These are phyloP conservation scores for Hypoxylon cercidicola DNA, from an alignment of 495 filamentous ascomycete species.

Conservation along the genomic window DNA sequence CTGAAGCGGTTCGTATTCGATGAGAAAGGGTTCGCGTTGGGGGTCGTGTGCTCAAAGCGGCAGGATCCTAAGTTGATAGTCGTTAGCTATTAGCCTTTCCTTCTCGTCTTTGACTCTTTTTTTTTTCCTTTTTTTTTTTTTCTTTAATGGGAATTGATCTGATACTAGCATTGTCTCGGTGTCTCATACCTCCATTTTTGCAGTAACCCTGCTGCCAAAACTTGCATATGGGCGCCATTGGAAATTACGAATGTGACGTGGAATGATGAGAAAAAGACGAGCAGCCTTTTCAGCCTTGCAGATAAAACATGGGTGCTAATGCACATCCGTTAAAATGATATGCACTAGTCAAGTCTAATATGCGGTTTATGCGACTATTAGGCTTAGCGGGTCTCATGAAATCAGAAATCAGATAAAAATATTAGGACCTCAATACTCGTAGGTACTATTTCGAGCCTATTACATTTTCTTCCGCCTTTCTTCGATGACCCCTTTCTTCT, in stretches of 20 bases:
- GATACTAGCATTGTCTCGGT: too few relatives aligned
- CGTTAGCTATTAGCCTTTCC: constrained; percentile 1
- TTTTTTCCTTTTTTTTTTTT: background rate
- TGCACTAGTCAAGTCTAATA: too few relatives aligned
- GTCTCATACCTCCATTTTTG: constrained; percentile 69
- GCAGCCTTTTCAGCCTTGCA: background rate
- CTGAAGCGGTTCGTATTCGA: constrained; percentile 50
- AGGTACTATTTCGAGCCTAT: too few relatives aligned
- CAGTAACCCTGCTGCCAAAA: constrained; percentile 80
- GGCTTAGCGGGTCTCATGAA: too few relatives aligned
- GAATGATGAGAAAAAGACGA: background rate
- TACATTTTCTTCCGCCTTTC: too few relatives aligned
- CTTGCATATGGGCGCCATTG: constrained; percentile 64
- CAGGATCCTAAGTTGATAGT: constrained; percentile 48
- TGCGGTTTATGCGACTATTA: too few relatives aligned
- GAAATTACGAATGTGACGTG: background rate
- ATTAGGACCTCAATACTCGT: too few relatives aligned
- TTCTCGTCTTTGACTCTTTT: background rate
- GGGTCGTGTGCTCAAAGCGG: constrained; percentile 57
- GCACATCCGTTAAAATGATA: too few relatives aligned
- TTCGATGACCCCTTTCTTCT: too few relatives aligned
- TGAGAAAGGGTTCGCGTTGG: constrained; percentile 39
- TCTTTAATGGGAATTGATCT: too few relatives aligned
- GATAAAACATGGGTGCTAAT: too few relatives aligned
- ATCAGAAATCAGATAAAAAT: too few relatives aligned